Evolutionary conservation across 2,329 filamentous ascomycete genomes (phyloP), one percentile per base, ranked within the genome.

Genomic region (Hypoxylon sp.): DNA sequence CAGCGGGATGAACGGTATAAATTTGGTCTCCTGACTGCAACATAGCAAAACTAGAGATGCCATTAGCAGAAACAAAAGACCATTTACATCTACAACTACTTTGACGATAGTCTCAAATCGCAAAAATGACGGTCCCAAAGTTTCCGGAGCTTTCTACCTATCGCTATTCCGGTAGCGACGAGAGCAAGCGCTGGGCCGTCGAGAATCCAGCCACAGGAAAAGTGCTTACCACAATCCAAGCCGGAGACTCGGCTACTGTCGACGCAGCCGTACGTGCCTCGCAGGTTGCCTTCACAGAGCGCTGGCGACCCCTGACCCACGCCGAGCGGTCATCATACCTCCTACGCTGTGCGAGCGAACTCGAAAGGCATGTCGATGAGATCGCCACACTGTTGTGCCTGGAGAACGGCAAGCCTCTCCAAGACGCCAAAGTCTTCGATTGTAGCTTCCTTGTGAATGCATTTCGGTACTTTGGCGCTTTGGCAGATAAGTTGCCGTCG

Each of bases 391-490:
- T 86, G 51, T 92, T 96, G 81, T 91, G 92, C 0, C 91, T 92
- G 85, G 92, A 96, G 79, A 94, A 93, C 75, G 93, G 92, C 77
- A 94, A 95, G 79, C 90, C 92, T 3, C 93, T 92, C 78, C 89
- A 91, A 3, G 93, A 92, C 78, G 80, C 83, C 2, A 65, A 52
- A 44, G 87, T 89, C 15, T 86, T 91, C 1, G 80, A 90, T n/a
- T 84, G 82, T 46, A 39, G 13, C 27, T 27, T 58, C 80, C 77
- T 10, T 29, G 72, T 80, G 31, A 78, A 79, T 27, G 79, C 91
- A 11, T 82, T 90, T 59, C 89, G 89, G 73, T 95, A 95, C 80
- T 95, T 94, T 75, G 92, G 89, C 47, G 92, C 92, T 62, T 94
- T 87, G 78, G 90, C 91, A 50, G 92, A 95, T 82, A 95, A 95